phyloP scores from a whole-genome alignment of 2,329 filamentous ascomycete genomes.

The Plenodomus lindquistii region DNA sequence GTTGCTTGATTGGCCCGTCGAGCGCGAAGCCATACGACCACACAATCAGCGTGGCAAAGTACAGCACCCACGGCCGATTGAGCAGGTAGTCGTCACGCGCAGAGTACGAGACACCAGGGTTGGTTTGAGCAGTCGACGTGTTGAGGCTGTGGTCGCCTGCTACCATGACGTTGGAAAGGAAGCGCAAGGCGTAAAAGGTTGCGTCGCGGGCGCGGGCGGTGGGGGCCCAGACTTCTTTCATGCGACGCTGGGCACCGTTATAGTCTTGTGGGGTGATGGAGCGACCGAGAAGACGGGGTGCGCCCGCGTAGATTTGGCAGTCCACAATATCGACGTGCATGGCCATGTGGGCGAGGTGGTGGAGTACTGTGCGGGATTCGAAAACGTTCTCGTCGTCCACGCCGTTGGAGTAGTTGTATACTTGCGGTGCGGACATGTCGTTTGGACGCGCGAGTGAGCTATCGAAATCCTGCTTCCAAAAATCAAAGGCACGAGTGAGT shows the following conservation, averaged over 20 bases:
- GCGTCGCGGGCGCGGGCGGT: slow-evolving; percentile 87
- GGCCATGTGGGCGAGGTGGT: slow-evolving; percentile 95
- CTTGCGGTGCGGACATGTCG: slow-evolving; percentile 32
- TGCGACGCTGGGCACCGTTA: slow-evolving; percentile 75
- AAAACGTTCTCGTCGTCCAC: slow-evolving; percentile 71
- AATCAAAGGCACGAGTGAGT: slow-evolving; percentile 85
- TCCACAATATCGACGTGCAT: slow-evolving; percentile 98
- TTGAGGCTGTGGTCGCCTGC: slow-evolving; percentile 55
- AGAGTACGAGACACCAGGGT: slow-evolving; percentile 61
- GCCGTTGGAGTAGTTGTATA: slow-evolving; percentile 37
- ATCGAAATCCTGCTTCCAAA: slow-evolving; percentile 93
- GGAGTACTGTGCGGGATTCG: slow-evolving; percentile 84
- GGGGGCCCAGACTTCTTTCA: slow-evolving; percentile 88
- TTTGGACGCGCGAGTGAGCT: slow-evolving; percentile 69
- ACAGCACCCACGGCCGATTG: slow-evolving; percentile 93
- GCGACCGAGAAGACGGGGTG: slow-evolving; percentile 80
- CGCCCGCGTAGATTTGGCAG: slow-evolving; percentile 91
- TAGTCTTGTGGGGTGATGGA: slow-evolving; percentile 83
- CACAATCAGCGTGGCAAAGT: slow-evolving; percentile 87
- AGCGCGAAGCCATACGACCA: slow-evolving; percentile 94
- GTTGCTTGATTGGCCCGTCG: slow-evolving; percentile 71
- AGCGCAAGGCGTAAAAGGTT: slow-evolving; percentile 88
- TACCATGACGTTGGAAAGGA: slow-evolving; percentile 81
- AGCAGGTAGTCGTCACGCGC: slow-evolving; percentile 87
- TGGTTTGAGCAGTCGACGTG: slow-evolving; percentile 27